Percentiles rank a stretch among this genome's conserved stretches.
phyloP scores from a whole-genome alignment of 768 basidiomycete genomes.

The Kondoa subrosea region DNA sequence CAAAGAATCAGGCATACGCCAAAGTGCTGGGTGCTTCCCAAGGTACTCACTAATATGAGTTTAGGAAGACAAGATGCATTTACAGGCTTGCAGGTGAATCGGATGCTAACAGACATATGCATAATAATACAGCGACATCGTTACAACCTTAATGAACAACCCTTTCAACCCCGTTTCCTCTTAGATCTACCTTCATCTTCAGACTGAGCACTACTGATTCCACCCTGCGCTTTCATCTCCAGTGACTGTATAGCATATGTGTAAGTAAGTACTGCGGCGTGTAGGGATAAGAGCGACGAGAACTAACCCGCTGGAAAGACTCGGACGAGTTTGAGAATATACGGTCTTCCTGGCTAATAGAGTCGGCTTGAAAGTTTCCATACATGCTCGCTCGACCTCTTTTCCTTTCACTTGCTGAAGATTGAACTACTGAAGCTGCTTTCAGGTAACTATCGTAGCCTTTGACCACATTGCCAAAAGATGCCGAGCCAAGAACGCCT shows the following conservation, averaged over 20 bases:
- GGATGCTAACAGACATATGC: too few species aligned
- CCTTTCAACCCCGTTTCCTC: background rate
- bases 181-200: background rate
- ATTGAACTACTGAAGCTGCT: background rate
- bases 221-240: background rate
- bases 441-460: constrained; percentile 20
- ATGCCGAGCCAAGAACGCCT: background rate
- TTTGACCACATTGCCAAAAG: constrained; percentile 20
- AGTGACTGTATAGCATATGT: background rate
- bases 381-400: background rate
- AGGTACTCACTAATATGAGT: too few species aligned
- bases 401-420: background rate
- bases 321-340: background rate
- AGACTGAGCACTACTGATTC: background rate
- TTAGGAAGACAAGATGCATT: too few species aligned
- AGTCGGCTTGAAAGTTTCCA: background rate
- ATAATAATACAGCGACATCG: too few species aligned
- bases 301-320: background rate
- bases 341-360: background rate
- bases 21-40: too few species aligned
- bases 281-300: background rate
- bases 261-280: background rate
- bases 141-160: background rate
- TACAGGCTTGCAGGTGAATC: too few species aligned
- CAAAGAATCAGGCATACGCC: too few species aligned